A percentile compares a stretch with the other conserved stretches of the same genome.
These are phyloP conservation scores for Daldinia decipiens DNA, from an alignment of 495 filamentous ascomycete genomes.

Conservation along the genomic window DNA sequence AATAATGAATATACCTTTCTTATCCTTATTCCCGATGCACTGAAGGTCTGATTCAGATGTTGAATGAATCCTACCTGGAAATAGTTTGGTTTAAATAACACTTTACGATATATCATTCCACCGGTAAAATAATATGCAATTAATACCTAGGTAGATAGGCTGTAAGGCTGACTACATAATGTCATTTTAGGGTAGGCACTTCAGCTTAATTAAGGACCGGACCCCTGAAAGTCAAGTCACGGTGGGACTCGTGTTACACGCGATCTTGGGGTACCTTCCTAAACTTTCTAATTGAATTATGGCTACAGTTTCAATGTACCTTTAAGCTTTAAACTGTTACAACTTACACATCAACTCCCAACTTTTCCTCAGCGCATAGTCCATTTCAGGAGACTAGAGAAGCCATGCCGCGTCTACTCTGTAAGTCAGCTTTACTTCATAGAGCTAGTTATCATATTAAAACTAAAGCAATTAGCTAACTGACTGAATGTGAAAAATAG, in stretches of 20 bases:
- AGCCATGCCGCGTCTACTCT: constrained; percentile 49
- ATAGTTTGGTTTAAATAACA: neutral
- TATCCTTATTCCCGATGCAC: neutral
- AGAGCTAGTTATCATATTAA: neutral
- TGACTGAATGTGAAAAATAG: constrained; percentile 44
- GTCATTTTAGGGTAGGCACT: constrained; percentile 14
- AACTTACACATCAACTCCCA: constrained; percentile 6
- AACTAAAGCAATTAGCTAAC: constrained; percentile 21
- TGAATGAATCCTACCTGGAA: too few relatives aligned
- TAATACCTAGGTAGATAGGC: constrained; percentile 23
- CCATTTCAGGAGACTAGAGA: constrained; percentile 5
- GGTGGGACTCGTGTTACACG: constrained; percentile 22
- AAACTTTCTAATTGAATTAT: constrained; percentile 1
- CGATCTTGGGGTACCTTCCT: constrained; percentile 8
- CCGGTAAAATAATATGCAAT: constrained; percentile 12
- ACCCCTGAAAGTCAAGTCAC: constrained; percentile 42
- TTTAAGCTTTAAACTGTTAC: constrained; percentile 6
- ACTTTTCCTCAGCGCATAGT: constrained; percentile 9
- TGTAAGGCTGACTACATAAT: constrained; percentile 38
- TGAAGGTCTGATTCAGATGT: neutral
- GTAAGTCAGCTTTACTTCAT: constrained; percentile 33
- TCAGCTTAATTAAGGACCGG: constrained; percentile 13
- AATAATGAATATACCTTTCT: too few relatives aligned
- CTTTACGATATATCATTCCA: neutral
- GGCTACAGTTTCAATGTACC: constrained; percentile 24